These are phyloP conservation scores for Chalaropsis thielavioides DNA, from an alignment of 2,329 filamentous ascomycete genomes.

Conservation along the genomic window DNA sequence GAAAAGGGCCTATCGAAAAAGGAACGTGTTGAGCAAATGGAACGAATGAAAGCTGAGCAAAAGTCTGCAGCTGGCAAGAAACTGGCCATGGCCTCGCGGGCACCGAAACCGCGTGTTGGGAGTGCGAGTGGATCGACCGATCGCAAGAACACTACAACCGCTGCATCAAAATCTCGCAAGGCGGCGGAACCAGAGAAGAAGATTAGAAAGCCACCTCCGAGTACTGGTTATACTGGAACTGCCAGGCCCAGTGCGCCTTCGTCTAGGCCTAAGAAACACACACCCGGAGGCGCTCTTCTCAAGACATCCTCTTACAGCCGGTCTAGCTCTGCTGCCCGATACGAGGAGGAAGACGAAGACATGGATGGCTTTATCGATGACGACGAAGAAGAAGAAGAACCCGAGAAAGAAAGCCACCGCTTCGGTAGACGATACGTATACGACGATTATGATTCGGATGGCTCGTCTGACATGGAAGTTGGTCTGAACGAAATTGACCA, in stretches of 20 bases:
- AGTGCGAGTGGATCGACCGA: background rate
- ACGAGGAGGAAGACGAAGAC: constrained; percentile 47
- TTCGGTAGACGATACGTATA: constrained; percentile 11
- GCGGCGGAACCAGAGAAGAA: constrained; percentile 37
- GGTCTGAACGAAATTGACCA: constrained; percentile 57
- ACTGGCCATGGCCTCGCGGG: background rate
- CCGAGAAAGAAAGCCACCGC: constrained; percentile 22
- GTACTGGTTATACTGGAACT: constrained; percentile 51
- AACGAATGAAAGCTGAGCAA: constrained; percentile 12
- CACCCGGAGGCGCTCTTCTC: constrained; percentile 31
- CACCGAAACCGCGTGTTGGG: background rate
- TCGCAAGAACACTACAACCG: constrained; percentile 2
- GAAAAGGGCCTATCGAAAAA: constrained; percentile 45
- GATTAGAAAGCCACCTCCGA: constrained; percentile 47
- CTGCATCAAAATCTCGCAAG: constrained; percentile 11
- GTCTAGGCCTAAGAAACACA: constrained; percentile 23
- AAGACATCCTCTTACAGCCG: constrained; percentile 22
- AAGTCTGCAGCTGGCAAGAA: background rate
- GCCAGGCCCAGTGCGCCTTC: constrained; percentile 41
- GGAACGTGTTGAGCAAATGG: constrained; percentile 34
- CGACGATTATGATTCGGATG: constrained; percentile 48
- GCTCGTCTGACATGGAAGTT: constrained; percentile 65
- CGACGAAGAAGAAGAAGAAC: constrained; percentile 46
- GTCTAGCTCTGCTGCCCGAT: constrained; percentile 31
- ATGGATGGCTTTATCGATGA: constrained; percentile 48